Conservation (phyloP, 345 rosid genomes). For the Eucalyptus curtisii region DNA sequence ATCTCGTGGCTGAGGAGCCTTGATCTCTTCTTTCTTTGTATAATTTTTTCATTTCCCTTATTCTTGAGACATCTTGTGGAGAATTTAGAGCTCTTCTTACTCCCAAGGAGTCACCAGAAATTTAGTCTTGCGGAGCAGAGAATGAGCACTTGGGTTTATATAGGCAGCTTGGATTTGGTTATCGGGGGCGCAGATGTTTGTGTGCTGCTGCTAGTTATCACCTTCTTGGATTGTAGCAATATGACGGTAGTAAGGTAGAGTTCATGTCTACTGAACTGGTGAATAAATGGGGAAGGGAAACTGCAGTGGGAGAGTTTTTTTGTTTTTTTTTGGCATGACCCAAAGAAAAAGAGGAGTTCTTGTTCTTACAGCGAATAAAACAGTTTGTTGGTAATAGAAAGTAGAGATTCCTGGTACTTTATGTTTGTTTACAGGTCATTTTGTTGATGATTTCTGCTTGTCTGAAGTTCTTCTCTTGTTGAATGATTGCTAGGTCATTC, state of each 20-base stretch:
- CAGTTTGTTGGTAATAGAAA: neutral
- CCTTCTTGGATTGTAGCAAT: neutral
- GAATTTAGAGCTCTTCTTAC: neutral
- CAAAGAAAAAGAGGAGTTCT: neutral
- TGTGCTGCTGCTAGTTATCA: neutral
- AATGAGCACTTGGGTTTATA: neutral
- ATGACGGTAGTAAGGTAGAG: neutral
- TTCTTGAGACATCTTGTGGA: neutral
- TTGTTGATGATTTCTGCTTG: neutral
- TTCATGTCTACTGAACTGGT: neutral
- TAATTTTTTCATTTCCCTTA: neutral
- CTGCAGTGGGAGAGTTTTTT: neutral
- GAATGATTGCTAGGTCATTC: neutral
- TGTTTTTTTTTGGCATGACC: neutral
- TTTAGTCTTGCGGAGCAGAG: neutral
- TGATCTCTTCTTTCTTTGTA: neutral
- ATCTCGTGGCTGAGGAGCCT: slow-evolving; percentile 4
- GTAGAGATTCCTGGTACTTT: neutral
- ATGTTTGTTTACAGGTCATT: neutral
- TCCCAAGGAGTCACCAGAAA: neutral
- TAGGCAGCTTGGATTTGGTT: neutral
- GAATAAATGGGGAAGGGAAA: neutral
- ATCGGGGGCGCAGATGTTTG: neutral
- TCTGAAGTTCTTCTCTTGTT: neutral
- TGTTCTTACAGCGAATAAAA: neutral